Conservation (phyloP, 2,329 filamentous ascomycete genomes). For the Eurotiales sp. region DNA sequence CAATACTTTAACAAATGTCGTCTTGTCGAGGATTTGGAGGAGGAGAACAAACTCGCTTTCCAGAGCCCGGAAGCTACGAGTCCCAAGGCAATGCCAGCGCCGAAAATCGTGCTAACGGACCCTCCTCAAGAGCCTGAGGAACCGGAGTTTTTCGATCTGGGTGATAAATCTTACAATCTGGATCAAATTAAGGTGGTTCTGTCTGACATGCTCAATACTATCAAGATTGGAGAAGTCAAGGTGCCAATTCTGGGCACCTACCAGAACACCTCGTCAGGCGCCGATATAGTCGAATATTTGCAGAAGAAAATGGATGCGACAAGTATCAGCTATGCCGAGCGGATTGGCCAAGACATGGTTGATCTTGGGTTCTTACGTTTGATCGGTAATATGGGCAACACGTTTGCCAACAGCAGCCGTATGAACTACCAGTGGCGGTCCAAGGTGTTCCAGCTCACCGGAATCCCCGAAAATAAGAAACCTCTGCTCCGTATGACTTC, state of each 20-base stretch:
- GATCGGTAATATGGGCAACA: constrained; percentile 89
- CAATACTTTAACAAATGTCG: constrained; percentile 99
- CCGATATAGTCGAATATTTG: constrained; percentile 93
- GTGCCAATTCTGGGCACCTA: constrained; percentile 95
- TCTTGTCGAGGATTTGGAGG: constrained; percentile 90
- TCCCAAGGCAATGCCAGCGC: constrained; percentile 53
- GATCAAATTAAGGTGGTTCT: constrained; percentile 91
- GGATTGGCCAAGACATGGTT: constrained; percentile 90
- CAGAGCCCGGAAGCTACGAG: constrained; percentile 72
- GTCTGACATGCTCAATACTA: constrained; percentile 76
- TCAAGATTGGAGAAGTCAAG: constrained; percentile 86
- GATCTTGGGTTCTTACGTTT: constrained; percentile 80
- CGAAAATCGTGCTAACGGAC: constrained; percentile 81
- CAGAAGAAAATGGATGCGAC: constrained; percentile 81
- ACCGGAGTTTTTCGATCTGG: constrained; percentile 82
- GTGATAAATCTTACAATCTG: constrained; percentile 77
- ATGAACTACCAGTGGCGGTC: constrained; percentile 98
- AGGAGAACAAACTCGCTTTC: constrained; percentile 98
- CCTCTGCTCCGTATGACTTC: constrained; percentile 71
- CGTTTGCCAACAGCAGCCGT: constrained; percentile 94
- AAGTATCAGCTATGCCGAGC: constrained; percentile 85
- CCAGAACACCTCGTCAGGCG: constrained; percentile 82
- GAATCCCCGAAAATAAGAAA: constrained; percentile 83
- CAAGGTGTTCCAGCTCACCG: constrained; percentile 82
- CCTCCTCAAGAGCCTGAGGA: constrained; percentile 64